Percentiles rank a stretch among this genome's conserved stretches.
phyloP scores from a whole-genome alignment of 1,284 basidiomycete genomes.

The Earliella scabrosa region DNA sequence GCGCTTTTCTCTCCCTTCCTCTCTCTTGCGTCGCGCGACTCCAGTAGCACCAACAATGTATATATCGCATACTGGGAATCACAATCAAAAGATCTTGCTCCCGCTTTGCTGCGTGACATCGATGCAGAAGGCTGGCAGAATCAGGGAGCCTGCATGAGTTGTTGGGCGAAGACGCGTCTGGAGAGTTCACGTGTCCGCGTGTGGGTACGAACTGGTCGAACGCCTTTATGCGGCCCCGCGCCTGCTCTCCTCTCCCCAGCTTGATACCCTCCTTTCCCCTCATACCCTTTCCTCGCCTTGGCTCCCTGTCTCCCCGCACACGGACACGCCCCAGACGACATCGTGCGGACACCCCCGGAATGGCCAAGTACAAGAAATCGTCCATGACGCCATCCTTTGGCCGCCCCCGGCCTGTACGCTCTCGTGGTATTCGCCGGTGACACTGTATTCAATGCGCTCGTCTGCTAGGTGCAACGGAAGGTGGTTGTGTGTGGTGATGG shows the following conservation, averaged over 20 bases:
- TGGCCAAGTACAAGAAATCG: slow-evolving; percentile 34
- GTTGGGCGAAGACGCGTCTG: slow-evolving; percentile 4
- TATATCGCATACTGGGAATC: not conserved
- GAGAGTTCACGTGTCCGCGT: slow-evolving; percentile 8
- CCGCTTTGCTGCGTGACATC: not conserved
- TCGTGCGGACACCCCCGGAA: slow-evolving; percentile 5
- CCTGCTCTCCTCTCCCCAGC: not conserved
- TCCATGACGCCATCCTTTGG: slow-evolving; percentile 34
- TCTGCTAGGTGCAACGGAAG: slow-evolving; percentile 62
- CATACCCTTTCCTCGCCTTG: not conserved
- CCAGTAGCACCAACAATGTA: slow-evolving; percentile 7
- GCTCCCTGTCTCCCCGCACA: not conserved
- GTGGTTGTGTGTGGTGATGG: slow-evolving; percentile 91
- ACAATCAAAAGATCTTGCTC: not conserved
- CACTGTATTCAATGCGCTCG: not conserved
- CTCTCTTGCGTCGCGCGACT: not conserved
- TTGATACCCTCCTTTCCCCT: not conserved
- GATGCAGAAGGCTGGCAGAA: no score
- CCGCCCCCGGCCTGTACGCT: slow-evolving; percentile 24
- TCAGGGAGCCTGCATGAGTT: no score
- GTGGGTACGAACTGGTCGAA: not conserved
- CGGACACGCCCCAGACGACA: not conserved
- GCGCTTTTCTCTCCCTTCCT: not conserved
- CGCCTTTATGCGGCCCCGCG: not conserved
- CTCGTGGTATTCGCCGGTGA: not conserved